These are phyloP conservation scores for Sanghuangporus weigelae DNA, from an alignment of 1,284 basidiomycete genomes.

Conservation along the genomic window DNA sequence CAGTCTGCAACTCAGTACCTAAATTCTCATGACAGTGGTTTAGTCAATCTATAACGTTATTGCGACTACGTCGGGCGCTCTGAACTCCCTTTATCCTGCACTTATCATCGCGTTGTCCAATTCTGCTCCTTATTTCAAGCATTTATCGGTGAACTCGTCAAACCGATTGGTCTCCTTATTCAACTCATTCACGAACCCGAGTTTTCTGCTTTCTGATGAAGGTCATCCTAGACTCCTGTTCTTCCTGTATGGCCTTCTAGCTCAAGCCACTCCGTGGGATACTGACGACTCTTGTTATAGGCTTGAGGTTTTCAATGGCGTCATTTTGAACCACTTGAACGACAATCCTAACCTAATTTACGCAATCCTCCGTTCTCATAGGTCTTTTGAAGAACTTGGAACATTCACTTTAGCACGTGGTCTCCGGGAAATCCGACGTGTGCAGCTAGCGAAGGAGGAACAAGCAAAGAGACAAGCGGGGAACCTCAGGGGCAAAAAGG, in stretches of 20 bases:
- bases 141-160: conserved; percentile 77
- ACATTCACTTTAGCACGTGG: conserved; percentile 83
- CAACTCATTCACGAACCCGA: conserved; percentile 82
- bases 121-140: conserved; percentile 79
- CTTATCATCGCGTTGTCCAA: conserved; percentile 89
- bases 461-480: conserved; percentile 35
- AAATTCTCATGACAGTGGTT: conserved; percentile 16
- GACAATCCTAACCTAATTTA: conserved; percentile 89
- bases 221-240: conserved; percentile 89
- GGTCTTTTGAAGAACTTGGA: conserved; percentile 81
- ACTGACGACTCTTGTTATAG: conserved; percentile 33
- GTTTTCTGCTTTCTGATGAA: conserved; percentile 89
- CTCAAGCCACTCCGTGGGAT: conserved; percentile 8
- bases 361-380: conserved; percentile 77
- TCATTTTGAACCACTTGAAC: conserved; percentile 64
- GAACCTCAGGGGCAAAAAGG: conserved; percentile 32
- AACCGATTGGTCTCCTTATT: conserved; percentile 84
- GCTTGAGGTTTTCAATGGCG: conserved; percentile 86
- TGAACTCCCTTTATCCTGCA: conserved; percentile 86
- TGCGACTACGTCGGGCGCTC: conserved; percentile 77
- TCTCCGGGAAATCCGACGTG: conserved; percentile 76
- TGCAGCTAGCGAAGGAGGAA: conserved; percentile 69
- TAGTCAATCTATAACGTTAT: conserved; percentile 86
- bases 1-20: not conserved
- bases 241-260: conserved; percentile 60